Evolutionary conservation across 176 grass and related monocot species (phyloP).

Genomic region (Ananas comosus): DNA sequence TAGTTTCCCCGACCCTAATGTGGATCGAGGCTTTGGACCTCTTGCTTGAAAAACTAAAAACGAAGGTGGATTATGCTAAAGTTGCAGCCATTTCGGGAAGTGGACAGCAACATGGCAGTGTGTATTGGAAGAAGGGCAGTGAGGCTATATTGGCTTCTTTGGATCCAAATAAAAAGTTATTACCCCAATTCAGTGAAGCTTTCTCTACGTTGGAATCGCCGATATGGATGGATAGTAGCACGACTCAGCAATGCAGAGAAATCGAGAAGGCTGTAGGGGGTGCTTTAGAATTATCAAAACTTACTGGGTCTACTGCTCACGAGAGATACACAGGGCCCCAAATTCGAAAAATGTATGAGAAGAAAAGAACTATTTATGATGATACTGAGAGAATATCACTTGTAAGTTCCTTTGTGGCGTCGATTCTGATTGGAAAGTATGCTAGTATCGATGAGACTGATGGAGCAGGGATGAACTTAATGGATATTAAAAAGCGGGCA

Average conservation of each 20-base stretch:
- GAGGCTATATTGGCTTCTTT: conserved; percentile 49
- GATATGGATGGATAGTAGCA: conserved; percentile 99
- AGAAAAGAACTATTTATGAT: conserved; percentile 43
- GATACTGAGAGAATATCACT: conserved; percentile 81
- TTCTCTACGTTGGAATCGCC: conserved; percentile 78
- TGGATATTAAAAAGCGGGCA: conserved; percentile 73
- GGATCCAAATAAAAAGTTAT: conserved; percentile 52
- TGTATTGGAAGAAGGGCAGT: conserved; percentile 84
- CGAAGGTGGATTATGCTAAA: conserved; percentile 56
- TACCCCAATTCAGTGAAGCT: conserved; percentile 45
- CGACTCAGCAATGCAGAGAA: conserved; percentile 84
- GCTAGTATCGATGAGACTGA: conserved; percentile 95
- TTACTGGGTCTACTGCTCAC: conserved; percentile 78
- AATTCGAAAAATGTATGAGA: conserved; percentile 73
- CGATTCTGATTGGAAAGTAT: conserved; percentile 68
- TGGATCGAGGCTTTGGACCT: conserved; percentile 90
- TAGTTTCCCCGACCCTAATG: conserved; percentile 82
- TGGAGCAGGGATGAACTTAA: conserved; percentile 96
- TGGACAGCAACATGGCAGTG: conserved; percentile 91
- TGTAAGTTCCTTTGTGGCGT: conserved; percentile 95
- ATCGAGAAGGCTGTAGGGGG: conserved; percentile 82
- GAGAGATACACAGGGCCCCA: conserved; percentile 93
- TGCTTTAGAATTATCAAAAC: conserved; percentile 70
- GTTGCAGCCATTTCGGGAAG: conserved; percentile 70
- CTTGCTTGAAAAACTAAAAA: conserved; percentile 71